A percentile compares a stretch with the other conserved stretches of the same genome.
These are phyloP conservation scores for Gremmenia infestans DNA, from an alignment of 2,329 filamentous ascomycete genomes.

Conservation along the genomic window DNA sequence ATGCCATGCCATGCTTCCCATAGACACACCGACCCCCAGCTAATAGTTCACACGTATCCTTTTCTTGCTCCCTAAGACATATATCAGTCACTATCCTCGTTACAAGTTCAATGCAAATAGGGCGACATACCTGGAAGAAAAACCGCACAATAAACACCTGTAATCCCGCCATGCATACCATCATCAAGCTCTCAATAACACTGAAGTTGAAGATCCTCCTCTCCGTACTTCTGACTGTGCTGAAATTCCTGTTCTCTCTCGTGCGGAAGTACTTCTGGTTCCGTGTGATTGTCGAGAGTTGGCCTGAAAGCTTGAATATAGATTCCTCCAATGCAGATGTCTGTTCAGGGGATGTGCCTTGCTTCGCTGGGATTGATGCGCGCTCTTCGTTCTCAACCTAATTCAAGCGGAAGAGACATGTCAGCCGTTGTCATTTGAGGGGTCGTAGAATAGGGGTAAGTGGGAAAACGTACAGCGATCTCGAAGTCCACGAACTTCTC, in stretches of 20 bases:
- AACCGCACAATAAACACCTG: constrained; percentile 97
- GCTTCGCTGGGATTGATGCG: constrained; percentile 79
- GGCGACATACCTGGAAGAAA: constrained; percentile 79
- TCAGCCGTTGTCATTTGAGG: neutral
- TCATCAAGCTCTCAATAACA: constrained; percentile 84
- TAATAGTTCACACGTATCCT: constrained; percentile 55
- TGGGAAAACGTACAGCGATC: constrained; percentile 67
- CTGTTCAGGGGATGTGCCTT: constrained; percentile 83
- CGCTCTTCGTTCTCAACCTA: constrained; percentile 89
- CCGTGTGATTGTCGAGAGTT: constrained; percentile 87
- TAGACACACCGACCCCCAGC: neutral
- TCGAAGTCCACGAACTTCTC: constrained; percentile 99
- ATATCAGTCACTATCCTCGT: constrained; percentile 15
- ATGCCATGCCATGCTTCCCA: constrained; percentile 12
- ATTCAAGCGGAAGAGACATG: neutral
- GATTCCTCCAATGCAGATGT: constrained; percentile 86
- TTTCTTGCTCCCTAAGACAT: constrained; percentile 55
- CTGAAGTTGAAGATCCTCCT: constrained; percentile 95
- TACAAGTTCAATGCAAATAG: constrained; percentile 2
- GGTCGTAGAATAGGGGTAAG: constrained; percentile 4
- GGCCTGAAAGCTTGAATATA: constrained; percentile 88
- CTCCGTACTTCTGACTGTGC: constrained; percentile 94
- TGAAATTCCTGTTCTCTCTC: constrained; percentile 97
- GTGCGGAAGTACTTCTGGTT: constrained; percentile 99
- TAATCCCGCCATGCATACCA: constrained; percentile 89